Percentiles rank a stretch among this genome's conserved stretches.
phyloP scores from a whole-genome alignment of 495 filamentous ascomycete species.

The Trichoderma reesei region DNA sequence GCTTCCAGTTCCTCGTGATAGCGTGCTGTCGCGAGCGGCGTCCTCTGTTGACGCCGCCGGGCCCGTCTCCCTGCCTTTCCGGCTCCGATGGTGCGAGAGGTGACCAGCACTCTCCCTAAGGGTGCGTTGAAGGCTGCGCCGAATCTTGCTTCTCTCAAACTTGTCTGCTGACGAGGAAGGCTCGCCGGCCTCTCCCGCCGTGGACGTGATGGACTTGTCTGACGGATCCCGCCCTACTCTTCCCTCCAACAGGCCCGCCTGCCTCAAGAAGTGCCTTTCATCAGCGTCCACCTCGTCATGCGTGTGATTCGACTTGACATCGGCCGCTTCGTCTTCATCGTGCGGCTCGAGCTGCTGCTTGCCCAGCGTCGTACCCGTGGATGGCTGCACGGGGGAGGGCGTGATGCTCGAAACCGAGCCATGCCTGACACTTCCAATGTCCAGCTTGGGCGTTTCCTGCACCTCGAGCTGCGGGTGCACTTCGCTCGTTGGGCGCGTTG shows the following conservation, averaged over 20 bases:
- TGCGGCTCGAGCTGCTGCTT: slow-evolving; percentile 12
- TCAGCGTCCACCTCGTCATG: slow-evolving; percentile 33
- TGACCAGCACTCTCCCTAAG: slow-evolving; percentile 66
- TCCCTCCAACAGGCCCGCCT: slow-evolving; percentile 37
- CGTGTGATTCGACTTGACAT: slow-evolving; percentile 16
- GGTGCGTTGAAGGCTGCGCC: slow-evolving; percentile 90
- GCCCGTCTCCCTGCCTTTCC: slow-evolving; percentile 65
- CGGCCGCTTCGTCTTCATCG: slow-evolving; percentile 16
- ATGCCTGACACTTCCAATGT: neutral
- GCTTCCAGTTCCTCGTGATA: slow-evolving; percentile 69
- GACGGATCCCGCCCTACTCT: slow-evolving; percentile 22
- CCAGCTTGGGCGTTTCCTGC: neutral
- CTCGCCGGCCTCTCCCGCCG: slow-evolving; percentile 24
- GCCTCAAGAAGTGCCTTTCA: slow-evolving; percentile 41
- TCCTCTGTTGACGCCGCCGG: slow-evolving; percentile 58
- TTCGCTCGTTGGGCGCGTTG: neutral
- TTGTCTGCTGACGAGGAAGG: slow-evolving; percentile 22
- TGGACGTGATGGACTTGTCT: slow-evolving; percentile 21
- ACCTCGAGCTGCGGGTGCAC: neutral
- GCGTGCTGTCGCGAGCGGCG: slow-evolving; percentile 49
- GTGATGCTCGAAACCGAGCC: neutral
- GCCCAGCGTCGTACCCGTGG: neutral
- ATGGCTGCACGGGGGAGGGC: neutral
- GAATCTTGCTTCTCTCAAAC: slow-evolving; percentile 50
- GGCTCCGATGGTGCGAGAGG: slow-evolving; percentile 56